Evolutionary conservation across 192 early-diverging fungal genomes (phyloP).

Genomic region (Gryganskiella cystojenkinii): DNA sequence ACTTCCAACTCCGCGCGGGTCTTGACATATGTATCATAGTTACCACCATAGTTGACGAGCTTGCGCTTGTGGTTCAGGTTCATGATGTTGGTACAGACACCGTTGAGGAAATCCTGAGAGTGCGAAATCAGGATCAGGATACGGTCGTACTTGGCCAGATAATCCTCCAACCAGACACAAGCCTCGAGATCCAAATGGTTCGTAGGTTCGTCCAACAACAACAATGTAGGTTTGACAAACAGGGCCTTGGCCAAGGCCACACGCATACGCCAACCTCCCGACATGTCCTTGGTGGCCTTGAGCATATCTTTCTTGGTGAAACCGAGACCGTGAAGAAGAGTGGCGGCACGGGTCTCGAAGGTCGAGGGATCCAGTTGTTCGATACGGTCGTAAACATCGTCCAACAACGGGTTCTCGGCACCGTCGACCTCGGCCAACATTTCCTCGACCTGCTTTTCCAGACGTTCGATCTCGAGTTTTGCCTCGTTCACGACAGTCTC

Average conservation of each 20-base stretch:
- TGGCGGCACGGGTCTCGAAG: constrained; percentile 93
- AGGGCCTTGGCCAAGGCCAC: constrained; percentile 96
- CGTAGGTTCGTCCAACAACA: constrained; percentile 93
- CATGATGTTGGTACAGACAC: constrained; percentile 95
- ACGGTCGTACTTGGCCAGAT: constrained; percentile 82
- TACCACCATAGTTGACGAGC: constrained; percentile 95
- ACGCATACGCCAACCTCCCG: constrained; percentile 99
- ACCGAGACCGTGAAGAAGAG: constrained; percentile 93
- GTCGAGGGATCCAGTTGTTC: constrained; percentile 92
- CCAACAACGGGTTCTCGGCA: constrained; percentile 90
- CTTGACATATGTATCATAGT: constrained; percentile 96
- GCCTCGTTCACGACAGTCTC: constrained; percentile 93
- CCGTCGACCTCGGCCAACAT: constrained; percentile 82
- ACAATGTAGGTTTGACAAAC: constrained; percentile 93
- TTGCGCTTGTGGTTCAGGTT: constrained; percentile 91
- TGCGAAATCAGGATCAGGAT: constrained; percentile 92
- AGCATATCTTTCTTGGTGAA: constrained; percentile 91
- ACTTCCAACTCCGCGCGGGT: constrained; percentile 95
- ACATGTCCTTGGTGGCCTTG: constrained; percentile 95
- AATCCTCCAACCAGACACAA: constrained; percentile 98
- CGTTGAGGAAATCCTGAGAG: constrained; percentile 97
- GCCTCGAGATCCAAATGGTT: constrained; percentile 95
- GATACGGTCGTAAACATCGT: constrained; percentile 98
- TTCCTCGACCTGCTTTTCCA: constrained; percentile 95
- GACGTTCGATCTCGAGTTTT: constrained; percentile 87